Conservation (phyloP, 1,284 basidiomycete genomes). For the Athelia sp. region DNA sequence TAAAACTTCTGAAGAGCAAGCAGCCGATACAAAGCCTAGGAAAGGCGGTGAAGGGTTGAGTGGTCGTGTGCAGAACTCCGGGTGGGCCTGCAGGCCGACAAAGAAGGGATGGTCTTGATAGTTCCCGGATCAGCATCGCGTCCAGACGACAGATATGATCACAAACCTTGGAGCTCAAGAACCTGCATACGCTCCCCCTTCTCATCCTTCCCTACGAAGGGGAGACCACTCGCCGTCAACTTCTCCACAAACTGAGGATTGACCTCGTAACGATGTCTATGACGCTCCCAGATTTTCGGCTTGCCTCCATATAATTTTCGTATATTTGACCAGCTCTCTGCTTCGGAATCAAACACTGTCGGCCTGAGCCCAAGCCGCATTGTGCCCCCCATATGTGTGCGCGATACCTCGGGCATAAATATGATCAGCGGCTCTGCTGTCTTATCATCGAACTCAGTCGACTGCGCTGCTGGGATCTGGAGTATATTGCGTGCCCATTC, state of each 20-base stretch:
- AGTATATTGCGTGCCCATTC: conserved; percentile 93
- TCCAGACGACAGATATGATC: conserved; percentile 1
- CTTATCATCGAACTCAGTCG: conserved; percentile 71
- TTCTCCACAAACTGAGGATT: conserved; percentile 84
- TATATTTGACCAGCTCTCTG: conserved; percentile 60
- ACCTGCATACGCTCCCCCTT: conserved; percentile 98
- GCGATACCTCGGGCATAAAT: conserved; percentile 99
- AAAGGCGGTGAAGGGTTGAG: conserved; percentile 97
- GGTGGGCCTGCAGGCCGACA: conserved; percentile 93
- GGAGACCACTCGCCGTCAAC: conserved; percentile 69
- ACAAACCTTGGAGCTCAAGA: conserved; percentile 78
- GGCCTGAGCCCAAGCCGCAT: conserved; percentile 97
- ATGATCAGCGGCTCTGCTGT: conserved; percentile 76
- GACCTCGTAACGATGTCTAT: conserved; percentile 97
- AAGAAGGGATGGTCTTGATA: conserved; percentile 89
- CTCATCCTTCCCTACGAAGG: conserved; percentile 94
- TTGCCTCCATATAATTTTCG: conserved; percentile 85
- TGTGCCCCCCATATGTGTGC: conserved; percentile 97
- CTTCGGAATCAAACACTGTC: conserved; percentile 77
- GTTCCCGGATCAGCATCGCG: conserved; percentile 1
- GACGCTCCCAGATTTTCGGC: conserved; percentile 91
- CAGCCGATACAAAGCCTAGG: conserved; percentile 92
- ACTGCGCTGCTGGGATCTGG: conserved; percentile 73
- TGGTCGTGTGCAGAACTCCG: conserved; percentile 98
- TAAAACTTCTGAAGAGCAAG: conserved; percentile 62